Base-by-base conservation (phyloP, 202 grass and related monocot species). In the Saccharum hybrid region DNA sequence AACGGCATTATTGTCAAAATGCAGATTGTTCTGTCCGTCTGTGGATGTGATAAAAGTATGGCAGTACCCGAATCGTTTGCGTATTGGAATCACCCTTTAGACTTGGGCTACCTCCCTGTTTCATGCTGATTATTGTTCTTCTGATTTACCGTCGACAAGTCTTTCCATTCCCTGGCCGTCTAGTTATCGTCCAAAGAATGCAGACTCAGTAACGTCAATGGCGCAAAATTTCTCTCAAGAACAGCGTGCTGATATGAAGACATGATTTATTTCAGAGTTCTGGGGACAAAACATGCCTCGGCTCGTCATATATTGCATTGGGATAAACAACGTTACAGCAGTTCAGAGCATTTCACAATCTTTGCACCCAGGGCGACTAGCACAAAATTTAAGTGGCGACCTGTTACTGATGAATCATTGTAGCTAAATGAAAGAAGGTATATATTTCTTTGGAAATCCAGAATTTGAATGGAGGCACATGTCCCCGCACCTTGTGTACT, bases 1-100 rank as follows among this genome's bases (percentile, higher is more conserved):
- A 46, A 7, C 23, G 9, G 15, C 42, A 13, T 42, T 42, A 15
- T 78, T 62, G 79, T 79, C 74, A 52, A 86, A 51, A 79, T 63
- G 67, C 31, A 10, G 59, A 62, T 51, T 38, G 21, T 13, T 60
- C 18, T 23, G 34, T 23, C 26, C 26, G 26, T 26, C 26, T 26
- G 34, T 52, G 45, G 19, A 39, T 52, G 10, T 37, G 8, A 83
- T 85, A 61, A 33, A 68, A 63, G 15, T 21, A 61, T 11, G 18
- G 43, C 69, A 43, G 38, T 21, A 66, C 60, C 36, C 51, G 83
- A 23, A 39, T 68, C 12, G 30, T 28, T 11, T 74, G 48, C 18
- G 13, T 69, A 19, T 67, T 51, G 9, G 28, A 68, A 51, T 34
- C 26, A 51, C 19, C 33, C 46, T 78, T 78, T 78, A 60, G 38